phyloP scores from a whole-genome alignment of 306 rosid species.

The Cyamopsis tetragonoloba region DNA sequence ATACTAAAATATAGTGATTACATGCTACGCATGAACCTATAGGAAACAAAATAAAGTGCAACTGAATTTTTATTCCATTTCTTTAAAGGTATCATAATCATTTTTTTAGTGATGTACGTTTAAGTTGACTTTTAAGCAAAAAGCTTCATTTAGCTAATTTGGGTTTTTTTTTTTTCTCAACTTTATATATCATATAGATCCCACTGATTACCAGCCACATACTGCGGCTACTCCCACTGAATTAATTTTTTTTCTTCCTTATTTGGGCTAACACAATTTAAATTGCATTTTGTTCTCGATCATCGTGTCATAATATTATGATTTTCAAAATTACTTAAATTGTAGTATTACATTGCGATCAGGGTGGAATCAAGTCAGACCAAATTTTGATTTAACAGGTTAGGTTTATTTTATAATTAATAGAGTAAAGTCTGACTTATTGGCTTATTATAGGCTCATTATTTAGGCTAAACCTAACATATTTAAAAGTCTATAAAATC shows the following conservation, averaged over 20 bases:
- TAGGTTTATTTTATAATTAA: no score
- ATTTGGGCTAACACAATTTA: not conserved
- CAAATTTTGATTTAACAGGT: no score
- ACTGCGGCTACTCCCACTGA: slow-evolving; percentile 25
- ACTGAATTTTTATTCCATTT: slow-evolving; percentile 7
- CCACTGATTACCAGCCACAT: slow-evolving; percentile 19
- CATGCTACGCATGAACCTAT: slow-evolving; percentile 33
- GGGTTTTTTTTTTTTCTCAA: not conserved
- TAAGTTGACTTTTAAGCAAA: slow-evolving; percentile 36
- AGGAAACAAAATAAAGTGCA: slow-evolving; percentile 24
- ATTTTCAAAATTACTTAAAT: no score
- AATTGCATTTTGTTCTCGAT: no score
- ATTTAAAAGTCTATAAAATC: no score
- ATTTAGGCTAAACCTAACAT: no score
- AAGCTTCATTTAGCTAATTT: slow-evolving; percentile 9
- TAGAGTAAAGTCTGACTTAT: no score
- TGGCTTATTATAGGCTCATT: no score
- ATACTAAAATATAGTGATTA: slow-evolving; percentile 1
- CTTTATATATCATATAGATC: not conserved
- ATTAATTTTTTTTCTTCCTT: not conserved
- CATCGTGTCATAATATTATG: no score
- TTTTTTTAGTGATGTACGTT: slow-evolving; percentile 19
- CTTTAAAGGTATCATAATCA: slow-evolving; percentile 16
- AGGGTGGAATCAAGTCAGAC: no score
- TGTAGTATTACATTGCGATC: no score